phyloP scores from a whole-genome alignment of 202 grass and related monocot species.

The Miscanthus sacchariflorus region DNA sequence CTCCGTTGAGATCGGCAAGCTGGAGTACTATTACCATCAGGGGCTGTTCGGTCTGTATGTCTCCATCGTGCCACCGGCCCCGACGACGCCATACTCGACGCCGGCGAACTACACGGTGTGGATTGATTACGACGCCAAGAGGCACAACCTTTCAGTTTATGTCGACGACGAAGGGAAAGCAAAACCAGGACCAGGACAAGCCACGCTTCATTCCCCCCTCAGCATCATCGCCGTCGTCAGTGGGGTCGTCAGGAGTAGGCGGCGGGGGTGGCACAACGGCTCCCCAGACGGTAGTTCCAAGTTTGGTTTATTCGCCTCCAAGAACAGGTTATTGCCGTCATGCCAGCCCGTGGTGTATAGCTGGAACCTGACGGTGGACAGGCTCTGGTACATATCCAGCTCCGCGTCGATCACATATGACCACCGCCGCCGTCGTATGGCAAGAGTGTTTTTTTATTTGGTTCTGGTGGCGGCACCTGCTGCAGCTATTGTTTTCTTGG shows the following conservation, averaged over 20 bases:
- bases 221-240: neutral
- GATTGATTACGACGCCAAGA: neutral
- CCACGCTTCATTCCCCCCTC: neutral
- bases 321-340: neutral
- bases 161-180: neutral
- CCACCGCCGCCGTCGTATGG: neutral
- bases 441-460: neutral
- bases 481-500: neutral
- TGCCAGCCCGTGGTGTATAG: slow-evolving; percentile 6
- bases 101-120: neutral
- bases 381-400: too few species aligned
- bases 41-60: neutral
- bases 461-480: neutral
- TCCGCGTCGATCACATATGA: too few species aligned
- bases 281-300: neutral
- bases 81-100: neutral
- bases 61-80: neutral
- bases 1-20: neutral
- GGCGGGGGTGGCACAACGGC: too few species aligned
- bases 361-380: neutral
- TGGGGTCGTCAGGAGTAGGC: too few species aligned
- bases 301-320: slow-evolving; percentile 10
- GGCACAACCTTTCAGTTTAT: neutral
- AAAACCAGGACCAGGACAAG: neutral
- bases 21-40: neutral